Base-by-base conservation (phyloP, 306 rosid species). In the Medicago lupulina region DNA sequence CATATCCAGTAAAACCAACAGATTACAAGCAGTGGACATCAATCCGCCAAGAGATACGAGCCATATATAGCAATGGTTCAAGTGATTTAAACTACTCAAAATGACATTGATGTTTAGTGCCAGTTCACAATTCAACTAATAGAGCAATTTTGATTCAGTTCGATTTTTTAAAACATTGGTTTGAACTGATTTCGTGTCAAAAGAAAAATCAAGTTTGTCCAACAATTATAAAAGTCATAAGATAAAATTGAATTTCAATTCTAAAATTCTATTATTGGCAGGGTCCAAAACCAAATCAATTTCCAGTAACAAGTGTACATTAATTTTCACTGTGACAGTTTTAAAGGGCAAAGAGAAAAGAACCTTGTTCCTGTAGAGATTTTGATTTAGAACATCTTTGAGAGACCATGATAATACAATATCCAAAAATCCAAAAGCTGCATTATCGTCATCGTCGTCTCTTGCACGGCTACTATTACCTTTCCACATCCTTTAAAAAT, bases 341-440 rank as follows among this genome's bases (percentile, higher is more conserved):
- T 1, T 18, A 40, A 43, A 12, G 18, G 55, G 14, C 7, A 14
- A 25, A 46, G 46, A 38, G 47, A 63, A 63, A n/a, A 67, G 4
- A 67, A 67, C 73, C 73, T 68, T 25, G 18, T 46, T 39, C 0
- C 2, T 68, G 1, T 68, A 68, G 17, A 44, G 23, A 19, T 68
- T 44, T 68, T 68, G 9, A 0, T 68, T 68, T 0, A 46, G 41
- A 68, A 68, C 34, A 17, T 46, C 40, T 8, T 46, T 44, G 7
- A 67, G 58, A 7, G 21, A 3, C 73, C 73, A 67, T 46, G 39
- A 19, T 41, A 21, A 67, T 7, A 67, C 34, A 28, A 14, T 46
- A 7, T 67, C 73, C 21, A 67, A 4, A 44, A 67, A 46, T 4
- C 57, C 73, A 8, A 44, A 2, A 67, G 12, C 15, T 47, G 36